Percentiles rank a stretch among this genome's conserved stretches.
These are phyloP conservation scores for Wickerhamomyces silvicola DNA, from an alignment of 805 yeast species.

Conservation along the genomic window DNA sequence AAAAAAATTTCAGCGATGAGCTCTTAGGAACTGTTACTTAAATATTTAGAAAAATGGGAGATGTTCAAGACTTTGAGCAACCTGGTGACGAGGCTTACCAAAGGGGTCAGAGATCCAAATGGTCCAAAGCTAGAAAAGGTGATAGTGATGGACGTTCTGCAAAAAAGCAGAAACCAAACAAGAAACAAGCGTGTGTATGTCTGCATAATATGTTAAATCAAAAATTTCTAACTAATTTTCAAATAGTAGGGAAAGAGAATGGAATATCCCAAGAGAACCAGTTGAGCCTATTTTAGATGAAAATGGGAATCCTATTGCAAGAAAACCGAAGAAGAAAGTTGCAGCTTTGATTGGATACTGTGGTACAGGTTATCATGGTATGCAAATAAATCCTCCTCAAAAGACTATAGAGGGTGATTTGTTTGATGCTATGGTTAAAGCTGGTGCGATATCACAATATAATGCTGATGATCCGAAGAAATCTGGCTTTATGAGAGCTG, in stretches of 20 bases:
- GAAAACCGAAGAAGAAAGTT: constrained; percentile 83
- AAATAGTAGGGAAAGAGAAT: constrained; percentile 11
- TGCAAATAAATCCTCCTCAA: constrained; percentile 87
- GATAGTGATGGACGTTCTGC: constrained; percentile 13
- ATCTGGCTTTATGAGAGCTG: constrained; percentile 80
- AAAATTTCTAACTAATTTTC: constrained; percentile 7
- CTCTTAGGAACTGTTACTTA: background rate
- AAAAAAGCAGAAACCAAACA: constrained; percentile 14
- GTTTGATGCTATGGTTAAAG: constrained; percentile 73
- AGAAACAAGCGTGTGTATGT: constrained; percentile 24
- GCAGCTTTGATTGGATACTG: constrained; percentile 91
- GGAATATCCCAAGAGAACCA: constrained; percentile 11
- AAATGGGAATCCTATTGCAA: constrained; percentile 53
- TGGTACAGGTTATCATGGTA: constrained; percentile 94
- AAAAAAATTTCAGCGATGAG: constrained; percentile 1
- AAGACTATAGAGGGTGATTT: constrained; percentile 88
- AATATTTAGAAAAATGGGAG: constrained; percentile 13
- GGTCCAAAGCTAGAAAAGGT: constrained; percentile 22
- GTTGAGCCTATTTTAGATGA: constrained; percentile 40
- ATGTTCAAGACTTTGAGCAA: constrained; percentile 28
- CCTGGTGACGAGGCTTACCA: constrained; percentile 34
- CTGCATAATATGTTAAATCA: background rate
- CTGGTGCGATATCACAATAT: constrained; percentile 84
- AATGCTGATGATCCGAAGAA: constrained; percentile 86
- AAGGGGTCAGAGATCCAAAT: constrained; percentile 34